Base-by-base conservation (phyloP, 31 red algal genomes). In the Asparagopsis taxiformis region DNA sequence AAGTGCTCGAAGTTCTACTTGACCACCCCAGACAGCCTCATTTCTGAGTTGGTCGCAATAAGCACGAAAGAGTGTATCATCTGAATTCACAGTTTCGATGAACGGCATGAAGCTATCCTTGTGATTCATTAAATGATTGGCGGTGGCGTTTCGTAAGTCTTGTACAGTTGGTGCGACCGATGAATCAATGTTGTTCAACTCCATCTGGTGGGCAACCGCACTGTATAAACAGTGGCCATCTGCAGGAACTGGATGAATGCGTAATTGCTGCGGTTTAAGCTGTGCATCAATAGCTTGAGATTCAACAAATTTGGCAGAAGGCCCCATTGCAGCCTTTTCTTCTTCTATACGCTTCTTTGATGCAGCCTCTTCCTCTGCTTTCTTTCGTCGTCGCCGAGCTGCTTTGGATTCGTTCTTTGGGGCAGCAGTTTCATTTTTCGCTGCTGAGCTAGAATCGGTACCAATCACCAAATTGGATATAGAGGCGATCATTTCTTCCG, bases 181-280 rank as follows among this genome's bases (percentile, higher is more conserved):
- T 33, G 79, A 68, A n/a, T 20, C 0, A 20, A 76, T 48, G 46
- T 43, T 36, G 29, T 25, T 59, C 8, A 24, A 51, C 43, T 60
- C 43, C 46, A 76, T 60, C 55, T 78, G 72, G 55, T 76, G 65
- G 0, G 84, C 66, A 23, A 89, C 62, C n/a, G 85, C 65, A 48
- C 74, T 66, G 20, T 80, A 89, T 57, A 79, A 15, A 60, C 85
- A 89, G 52, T 89, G 68, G n/a, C 85, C 85, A 64, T 89, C 85
- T 3, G 85, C 74, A 25, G 75, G 43, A 24, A 89, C 56, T 13
- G 52, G 17, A 28, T 65, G 64, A 67, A 89, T 74, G 13, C 68
- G 43, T 26, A 89, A 51, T 19, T 72, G 58, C 23, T 56, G 22
- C 20, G 54, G n/a, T 21, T 44, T 59, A n/a, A 89, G 74, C 41